Evolutionary conservation across 768 basidiomycete species (phyloP).

Genomic region (Lentinula aciculospora): DNA sequence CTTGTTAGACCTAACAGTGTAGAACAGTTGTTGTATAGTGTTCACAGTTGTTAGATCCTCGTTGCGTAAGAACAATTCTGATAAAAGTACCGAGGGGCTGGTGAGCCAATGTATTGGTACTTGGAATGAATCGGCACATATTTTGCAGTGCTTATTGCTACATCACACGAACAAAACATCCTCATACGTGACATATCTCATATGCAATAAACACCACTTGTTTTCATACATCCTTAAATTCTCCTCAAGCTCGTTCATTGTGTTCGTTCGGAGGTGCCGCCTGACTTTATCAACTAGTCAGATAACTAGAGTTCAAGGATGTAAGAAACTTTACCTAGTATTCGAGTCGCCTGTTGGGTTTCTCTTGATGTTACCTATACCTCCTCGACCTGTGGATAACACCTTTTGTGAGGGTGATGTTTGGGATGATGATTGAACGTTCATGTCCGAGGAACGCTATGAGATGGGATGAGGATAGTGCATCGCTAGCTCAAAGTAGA

Average conservation of each 20-base stretch:
- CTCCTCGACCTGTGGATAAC: conserved; percentile 2
- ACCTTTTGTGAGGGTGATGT: background rate
- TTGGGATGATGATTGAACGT: background rate
- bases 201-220: no score
- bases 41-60: no score
- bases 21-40: no score
- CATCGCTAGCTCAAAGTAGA: background rate
- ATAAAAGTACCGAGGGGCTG: no score
- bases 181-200: no score
- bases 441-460: background rate
- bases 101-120: no score
- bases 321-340: background rate
- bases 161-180: no score
- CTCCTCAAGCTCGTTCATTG: background rate
- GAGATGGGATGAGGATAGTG: no score
- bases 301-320: background rate
- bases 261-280: background rate
- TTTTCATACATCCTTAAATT: background rate
- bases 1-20: no score
- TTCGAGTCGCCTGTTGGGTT: background rate
- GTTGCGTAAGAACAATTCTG: no score
- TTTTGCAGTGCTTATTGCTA: no score
- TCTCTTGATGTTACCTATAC: conserved; percentile 2
- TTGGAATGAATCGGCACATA: no score
- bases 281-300: background rate